Evolutionary conservation across 306 rosid species (phyloP).

Genomic region (Medicago arabica): DNA sequence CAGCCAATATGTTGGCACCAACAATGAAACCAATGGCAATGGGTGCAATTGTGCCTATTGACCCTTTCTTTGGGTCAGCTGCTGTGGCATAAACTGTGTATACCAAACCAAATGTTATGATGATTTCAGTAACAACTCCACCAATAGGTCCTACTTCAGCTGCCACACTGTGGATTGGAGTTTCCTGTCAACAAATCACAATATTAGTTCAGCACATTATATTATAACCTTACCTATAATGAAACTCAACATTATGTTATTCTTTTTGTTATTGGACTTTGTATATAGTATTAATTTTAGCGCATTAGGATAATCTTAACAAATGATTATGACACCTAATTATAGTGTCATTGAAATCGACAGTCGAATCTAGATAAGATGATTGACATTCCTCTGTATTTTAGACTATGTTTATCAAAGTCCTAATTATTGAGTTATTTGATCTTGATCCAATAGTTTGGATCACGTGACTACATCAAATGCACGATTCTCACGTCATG

Average conservation of each 20-base stretch:
- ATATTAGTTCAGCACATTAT: neutral
- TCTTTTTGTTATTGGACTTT: neutral
- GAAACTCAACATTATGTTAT: neutral
- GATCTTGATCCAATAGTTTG: neutral
- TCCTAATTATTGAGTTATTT: neutral
- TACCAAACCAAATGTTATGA: slow-evolving; percentile 82
- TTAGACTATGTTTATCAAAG: neutral
- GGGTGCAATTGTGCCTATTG: slow-evolving; percentile 81
- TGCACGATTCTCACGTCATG: neutral
- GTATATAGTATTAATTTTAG: neutral
- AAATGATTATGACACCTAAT: neutral
- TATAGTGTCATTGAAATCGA: neutral
- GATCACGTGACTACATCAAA: neutral
- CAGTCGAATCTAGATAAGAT: neutral
- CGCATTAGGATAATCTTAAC: neutral
- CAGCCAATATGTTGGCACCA: slow-evolving; percentile 90
- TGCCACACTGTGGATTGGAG: slow-evolving; percentile 73
- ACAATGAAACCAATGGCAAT: slow-evolving; percentile 92
- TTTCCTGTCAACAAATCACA: slow-evolving; percentile 47
- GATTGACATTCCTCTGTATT: neutral
- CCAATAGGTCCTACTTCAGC: slow-evolving; percentile 68
- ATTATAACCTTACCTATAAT: neutral
- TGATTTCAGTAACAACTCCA: slow-evolving; percentile 77
- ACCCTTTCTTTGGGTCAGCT: slow-evolving; percentile 90
- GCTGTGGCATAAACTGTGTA: slow-evolving; percentile 96